Percentiles rank a stretch among this genome's conserved stretches.
Conservation (phyloP, 345 rosid species). For the Brassica napus region DNA sequence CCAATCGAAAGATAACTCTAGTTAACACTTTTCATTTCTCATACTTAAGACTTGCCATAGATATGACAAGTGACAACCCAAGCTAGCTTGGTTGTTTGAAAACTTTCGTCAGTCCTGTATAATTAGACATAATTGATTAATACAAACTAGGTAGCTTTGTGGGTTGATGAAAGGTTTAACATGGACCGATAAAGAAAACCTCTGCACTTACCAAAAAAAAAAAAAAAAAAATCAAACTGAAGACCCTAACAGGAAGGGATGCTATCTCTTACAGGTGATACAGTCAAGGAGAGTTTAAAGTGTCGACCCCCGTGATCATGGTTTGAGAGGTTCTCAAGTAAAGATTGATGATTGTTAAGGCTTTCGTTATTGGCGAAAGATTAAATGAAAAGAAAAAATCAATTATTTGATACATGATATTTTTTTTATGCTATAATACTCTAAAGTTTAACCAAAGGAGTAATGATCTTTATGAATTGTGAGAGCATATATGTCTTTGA, state of each 20-base stretch:
- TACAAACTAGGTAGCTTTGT: not conserved
- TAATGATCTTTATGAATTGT: no score
- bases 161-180: not conserved
- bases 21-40: not conserved
- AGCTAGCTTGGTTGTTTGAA: not conserved
- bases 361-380: not conserved
- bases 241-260: not conserved
- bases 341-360: no score
- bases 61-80: not conserved
- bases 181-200: not conserved
- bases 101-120: no score
- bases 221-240: no score
- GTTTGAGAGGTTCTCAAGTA: not conserved
- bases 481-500: no score
- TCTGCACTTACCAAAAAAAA: not conserved
- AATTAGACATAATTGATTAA: no score
- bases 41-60: not conserved
- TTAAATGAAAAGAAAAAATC: no score
- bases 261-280: constrained; percentile 6
- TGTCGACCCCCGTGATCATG: not conserved
- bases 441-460: not conserved
- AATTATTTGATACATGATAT: not conserved
- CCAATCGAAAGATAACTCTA: not conserved
- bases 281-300: constrained; percentile 23
- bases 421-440: not conserved